Evolutionary conservation across 2,329 filamentous ascomycete genomes (phyloP), one percentile per base, ranked within the genome.

Genomic region (Acephala macrosclerotiorum): DNA sequence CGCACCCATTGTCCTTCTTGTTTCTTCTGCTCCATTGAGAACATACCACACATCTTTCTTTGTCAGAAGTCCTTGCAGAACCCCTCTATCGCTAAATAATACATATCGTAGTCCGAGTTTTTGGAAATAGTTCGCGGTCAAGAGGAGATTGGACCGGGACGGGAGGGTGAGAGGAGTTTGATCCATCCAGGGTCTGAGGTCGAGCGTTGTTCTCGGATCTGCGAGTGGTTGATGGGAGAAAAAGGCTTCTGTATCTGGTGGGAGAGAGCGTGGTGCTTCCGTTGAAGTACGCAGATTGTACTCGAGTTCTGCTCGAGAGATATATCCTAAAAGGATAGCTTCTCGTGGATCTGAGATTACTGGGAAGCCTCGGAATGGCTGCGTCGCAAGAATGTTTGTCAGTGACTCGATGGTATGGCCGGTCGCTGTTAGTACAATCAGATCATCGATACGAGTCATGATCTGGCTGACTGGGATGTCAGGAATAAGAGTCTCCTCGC

Each of bases 31-130:
- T 49, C 91, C 92, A 75, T 97, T 93, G 55, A 98, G 83, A 45
- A 98, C 89, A 77, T 93, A 94, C 92, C 94, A 98, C 38, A 97
- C 90, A 79, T 99, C 96, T 82, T 99, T 99, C 83, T 98, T 98
- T 22, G 96, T 99, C 71, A 98, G 81, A 57, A 99, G 79, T 0
- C 96, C 96, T 77, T 93, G 89, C 45, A 99, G 80, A 58, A 87
- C 87, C 22, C 96, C 96, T 58, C 90, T 87, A 70, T 97, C 92
- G 45, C 88, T 89, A 77, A 98, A 96, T 2, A 98, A 81, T 5
- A 99, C 88, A 80, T 98, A 97, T 59, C 95, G 87, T 68, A 99
- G 80, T 22, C 96, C 96, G 9, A 99, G 87, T 76, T 95, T 95
- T 81, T 97, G 94, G 79, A 99, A 98, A 85, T 99, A 96, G 64